Evolutionary conservation across 805 yeast genomes (phyloP), one percentile per base, ranked within the genome.

Genomic region (Cyberlindnera americana): DNA sequence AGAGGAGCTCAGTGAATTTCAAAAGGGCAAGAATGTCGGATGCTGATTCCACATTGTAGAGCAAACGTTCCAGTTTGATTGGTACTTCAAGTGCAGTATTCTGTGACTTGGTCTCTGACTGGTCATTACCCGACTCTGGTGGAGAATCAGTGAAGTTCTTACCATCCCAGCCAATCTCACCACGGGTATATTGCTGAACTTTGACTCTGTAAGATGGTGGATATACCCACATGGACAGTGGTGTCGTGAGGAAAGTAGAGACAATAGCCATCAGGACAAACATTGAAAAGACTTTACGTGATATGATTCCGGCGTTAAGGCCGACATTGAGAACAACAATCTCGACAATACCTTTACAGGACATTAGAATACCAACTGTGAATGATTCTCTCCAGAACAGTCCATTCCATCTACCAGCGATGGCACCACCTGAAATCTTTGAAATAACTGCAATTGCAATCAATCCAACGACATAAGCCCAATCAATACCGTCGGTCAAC

Each of bases 341-440:
- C 61, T 84, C 95, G 18, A 84, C 93, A 47, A 84, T 83, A 61
- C 95, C 95, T 61, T 85, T 85, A 70, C 95, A 85, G 6, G 91
- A 83, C 93, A 85, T 85, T 50, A 85, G 67, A 18, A 83, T 73
- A 38, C 95, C 95, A 27, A 83, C 91, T 3, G 90, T 70, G 25
- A 79, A 57, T 3, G 88, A 75, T 57, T 85, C 93, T 57, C 90
- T 73, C 83, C 85, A 80, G 35, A 69, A 69, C 35, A 84, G 61
- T 1, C 83, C 85, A 57, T 72, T 72, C 29, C 76, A 43, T 48
- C 71, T 78, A 3, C 90, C 81, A 27, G 83, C 81, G 11, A 79
- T 45, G 23, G 76, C 62, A 3, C 93, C 93, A 12, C 93, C 89
- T 22, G 66, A 44, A 4, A 84, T 61, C 56, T 85, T 85, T 11